Conservation (phyloP, 2,329 filamentous ascomycete species). For the Alternaria sp. region DNA sequence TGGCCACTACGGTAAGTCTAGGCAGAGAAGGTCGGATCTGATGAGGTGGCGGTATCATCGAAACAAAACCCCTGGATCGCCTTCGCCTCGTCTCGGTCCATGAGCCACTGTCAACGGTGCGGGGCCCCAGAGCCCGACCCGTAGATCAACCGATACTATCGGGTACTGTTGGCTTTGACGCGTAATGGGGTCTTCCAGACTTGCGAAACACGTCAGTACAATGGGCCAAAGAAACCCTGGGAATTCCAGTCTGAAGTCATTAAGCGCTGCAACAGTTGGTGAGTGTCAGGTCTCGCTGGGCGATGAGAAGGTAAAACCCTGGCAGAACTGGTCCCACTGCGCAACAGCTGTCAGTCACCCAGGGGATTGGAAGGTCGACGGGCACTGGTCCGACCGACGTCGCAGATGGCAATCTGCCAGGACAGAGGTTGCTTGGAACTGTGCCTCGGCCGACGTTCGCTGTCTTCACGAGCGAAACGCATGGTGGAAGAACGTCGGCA, state of each 20-base stretch:
- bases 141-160: conserved; percentile 17
- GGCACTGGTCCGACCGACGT: conserved; percentile 13
- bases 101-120: conserved; percentile 23
- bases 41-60: conserved; percentile 18
- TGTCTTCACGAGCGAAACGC: conserved; percentile 3
- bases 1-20: neutral
- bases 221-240: conserved; percentile 4
- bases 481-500: conserved; percentile 13
- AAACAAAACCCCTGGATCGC: conserved; percentile 18
- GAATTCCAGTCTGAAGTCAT: neutral
- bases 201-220: conserved; percentile 17
- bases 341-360: neutral
- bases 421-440: conserved; percentile 11
- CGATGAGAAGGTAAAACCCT: neutral
- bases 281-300: conserved; percentile 1
- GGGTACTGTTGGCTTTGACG: conserved; percentile 16
- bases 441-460: conserved; percentile 1
- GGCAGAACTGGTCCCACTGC: neutral
- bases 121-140: conserved; percentile 33
- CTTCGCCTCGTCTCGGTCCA: conserved; percentile 25
- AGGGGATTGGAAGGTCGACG: neutral
- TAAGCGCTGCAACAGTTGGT: neutral
- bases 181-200: conserved; percentile 15
- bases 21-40: neutral
- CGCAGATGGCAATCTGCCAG: conserved; percentile 3